Conservation (phyloP, 31 red algal genomes). For the Asparagopsis taxiformis region DNA sequence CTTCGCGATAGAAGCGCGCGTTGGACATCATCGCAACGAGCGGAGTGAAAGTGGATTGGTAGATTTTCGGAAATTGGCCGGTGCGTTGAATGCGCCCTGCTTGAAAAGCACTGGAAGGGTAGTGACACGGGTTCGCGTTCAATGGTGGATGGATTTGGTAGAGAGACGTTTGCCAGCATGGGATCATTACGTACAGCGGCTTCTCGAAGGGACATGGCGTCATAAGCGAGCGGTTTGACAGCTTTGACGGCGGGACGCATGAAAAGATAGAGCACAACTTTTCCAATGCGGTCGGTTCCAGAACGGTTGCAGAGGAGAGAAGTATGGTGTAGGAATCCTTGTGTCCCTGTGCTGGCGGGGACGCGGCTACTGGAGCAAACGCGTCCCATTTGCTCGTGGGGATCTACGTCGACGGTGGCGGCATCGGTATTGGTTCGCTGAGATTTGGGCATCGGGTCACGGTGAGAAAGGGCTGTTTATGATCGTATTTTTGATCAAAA, state of each 20-base stretch:
- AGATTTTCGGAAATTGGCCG: background rate
- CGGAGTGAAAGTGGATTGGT: background rate
- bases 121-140: constrained; percentile 10
- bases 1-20: constrained; percentile 12
- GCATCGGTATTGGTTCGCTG: background rate
- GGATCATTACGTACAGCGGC: constrained; percentile 30
- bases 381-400: constrained; percentile 24
- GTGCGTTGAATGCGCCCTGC: background rate
- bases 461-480: constrained; percentile 1
- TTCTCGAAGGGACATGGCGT: constrained; percentile 14
- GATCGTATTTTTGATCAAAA: background rate
- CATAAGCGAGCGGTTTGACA: constrained; percentile 31
- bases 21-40: background rate
- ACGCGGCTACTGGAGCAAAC: constrained; percentile 16
- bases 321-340: constrained; percentile 17
- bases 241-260: constrained; percentile 24
- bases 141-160: constrained; percentile 6
- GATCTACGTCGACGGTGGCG: constrained; percentile 5
- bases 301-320: constrained; percentile 13
- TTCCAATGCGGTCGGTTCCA: constrained; percentile 54
- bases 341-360: background rate
- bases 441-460: constrained; percentile 9
- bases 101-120: constrained; percentile 29
- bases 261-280: constrained; percentile 49
- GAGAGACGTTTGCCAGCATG: constrained; percentile 16